phyloP scores from a whole-genome alignment of 2,329 filamentous ascomycete genomes.

The Cladosporium austrohemisphaericum region DNA sequence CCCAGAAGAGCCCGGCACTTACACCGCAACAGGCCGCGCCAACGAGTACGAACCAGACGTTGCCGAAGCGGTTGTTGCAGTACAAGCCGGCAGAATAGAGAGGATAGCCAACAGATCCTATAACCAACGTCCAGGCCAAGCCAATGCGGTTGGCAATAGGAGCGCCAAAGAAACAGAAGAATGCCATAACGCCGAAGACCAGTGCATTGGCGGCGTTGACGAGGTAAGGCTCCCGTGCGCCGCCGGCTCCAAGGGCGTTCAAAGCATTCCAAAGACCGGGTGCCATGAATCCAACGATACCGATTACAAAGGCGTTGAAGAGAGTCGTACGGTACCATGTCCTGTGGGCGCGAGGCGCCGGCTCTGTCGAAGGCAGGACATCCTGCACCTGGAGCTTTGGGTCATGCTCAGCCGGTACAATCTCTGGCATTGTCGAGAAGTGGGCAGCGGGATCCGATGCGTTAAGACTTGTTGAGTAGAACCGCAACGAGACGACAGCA shows the following conservation, averaged over 20 bases:
- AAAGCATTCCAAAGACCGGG: constrained; percentile 56
- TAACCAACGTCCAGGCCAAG: constrained; percentile 43
- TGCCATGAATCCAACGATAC: constrained; percentile 50
- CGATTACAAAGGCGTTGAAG: constrained; percentile 54
- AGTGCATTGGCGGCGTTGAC: constrained; percentile 53
- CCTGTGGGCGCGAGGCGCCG: constrained; percentile 6
- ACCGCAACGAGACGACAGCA: not conserved
- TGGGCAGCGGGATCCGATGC: not conserved
- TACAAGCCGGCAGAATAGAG: constrained; percentile 49
- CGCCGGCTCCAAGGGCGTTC: constrained; percentile 52
- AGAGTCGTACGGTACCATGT: constrained; percentile 51
- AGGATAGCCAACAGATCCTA: constrained; percentile 48
- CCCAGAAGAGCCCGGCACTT: constrained; percentile 51
- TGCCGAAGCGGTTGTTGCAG: constrained; percentile 49
- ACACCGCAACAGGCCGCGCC: constrained; percentile 49
- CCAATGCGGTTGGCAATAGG: constrained; percentile 50
- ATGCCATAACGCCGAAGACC: constrained; percentile 46
- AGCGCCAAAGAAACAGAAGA: constrained; percentile 48
- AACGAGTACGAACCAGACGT: constrained; percentile 50
- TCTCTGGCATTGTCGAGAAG: constrained; percentile 3
- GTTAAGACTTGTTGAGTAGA: not conserved
- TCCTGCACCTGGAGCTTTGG: constrained; percentile 1
- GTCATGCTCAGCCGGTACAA: constrained; percentile 4
- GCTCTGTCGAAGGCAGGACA: constrained; percentile 9
- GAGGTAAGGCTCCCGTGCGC: constrained; percentile 50